phyloP scores from a whole-genome alignment of 345 rosid species.

The Triadica sebifera region DNA sequence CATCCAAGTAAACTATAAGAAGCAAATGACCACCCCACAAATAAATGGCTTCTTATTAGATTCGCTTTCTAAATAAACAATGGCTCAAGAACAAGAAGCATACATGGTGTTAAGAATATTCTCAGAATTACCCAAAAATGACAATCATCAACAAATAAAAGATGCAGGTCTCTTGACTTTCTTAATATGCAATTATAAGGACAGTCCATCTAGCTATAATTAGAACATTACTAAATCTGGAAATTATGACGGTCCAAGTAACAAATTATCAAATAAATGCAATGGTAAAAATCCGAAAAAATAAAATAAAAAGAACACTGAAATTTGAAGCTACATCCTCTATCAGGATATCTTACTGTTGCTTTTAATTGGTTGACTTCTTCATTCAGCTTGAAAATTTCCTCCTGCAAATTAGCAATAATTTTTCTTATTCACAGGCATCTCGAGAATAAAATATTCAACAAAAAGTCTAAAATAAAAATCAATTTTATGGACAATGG shows the following conservation, averaged over 20 bases:
- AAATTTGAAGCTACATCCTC: background rate
- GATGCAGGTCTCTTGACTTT: background rate
- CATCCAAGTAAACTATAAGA: too few relatives aligned
- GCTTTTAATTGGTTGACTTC: conserved; percentile 35
- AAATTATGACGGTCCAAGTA: background rate
- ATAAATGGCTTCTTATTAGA: too few relatives aligned
- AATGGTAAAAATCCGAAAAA: background rate
- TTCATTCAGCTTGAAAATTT: conserved; percentile 39
- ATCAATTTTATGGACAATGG: background rate
- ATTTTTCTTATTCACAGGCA: background rate
- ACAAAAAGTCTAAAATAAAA: background rate
- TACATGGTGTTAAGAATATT: too few relatives aligned
- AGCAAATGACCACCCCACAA: too few relatives aligned
- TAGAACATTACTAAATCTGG: background rate
- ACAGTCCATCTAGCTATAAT: background rate
- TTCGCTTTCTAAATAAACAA: too few relatives aligned
- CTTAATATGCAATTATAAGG: background rate
- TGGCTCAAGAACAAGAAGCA: background rate
- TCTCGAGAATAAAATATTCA: background rate
- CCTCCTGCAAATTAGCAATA: conserved; percentile 36
- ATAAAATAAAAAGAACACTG: background rate
- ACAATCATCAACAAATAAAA: background rate
- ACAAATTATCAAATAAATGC: background rate
- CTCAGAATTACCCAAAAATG: background rate
- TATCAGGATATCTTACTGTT: conserved; percentile 31